phyloP scores from a whole-genome alignment of 2,329 filamentous ascomycete species.

The Paecilomyces sp. region DNA sequence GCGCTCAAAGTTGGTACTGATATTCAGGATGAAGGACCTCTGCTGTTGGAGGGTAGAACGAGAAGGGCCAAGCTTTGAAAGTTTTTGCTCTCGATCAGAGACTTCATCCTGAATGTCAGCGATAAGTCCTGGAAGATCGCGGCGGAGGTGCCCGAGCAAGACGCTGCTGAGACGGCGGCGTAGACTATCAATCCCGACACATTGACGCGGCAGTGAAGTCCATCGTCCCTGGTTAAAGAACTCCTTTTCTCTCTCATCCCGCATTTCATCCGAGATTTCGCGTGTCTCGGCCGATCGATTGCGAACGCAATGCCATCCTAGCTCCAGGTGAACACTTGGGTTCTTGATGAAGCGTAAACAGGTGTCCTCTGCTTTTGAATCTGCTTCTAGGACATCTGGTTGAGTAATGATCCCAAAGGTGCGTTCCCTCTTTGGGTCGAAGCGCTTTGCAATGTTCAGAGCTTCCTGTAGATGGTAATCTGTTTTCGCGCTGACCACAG shows the following conservation, averaged over 20 bases:
- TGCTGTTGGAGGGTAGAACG: neutral
- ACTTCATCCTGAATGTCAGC: neutral
- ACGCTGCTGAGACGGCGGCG: constrained; percentile 31
- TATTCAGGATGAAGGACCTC: constrained; percentile 12
- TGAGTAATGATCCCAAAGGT: neutral
- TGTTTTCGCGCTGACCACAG: constrained; percentile 44
- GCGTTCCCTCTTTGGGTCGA: neutral
- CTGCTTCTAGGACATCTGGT: neutral
- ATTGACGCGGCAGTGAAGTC: constrained; percentile 3
- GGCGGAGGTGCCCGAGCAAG: constrained; percentile 19
- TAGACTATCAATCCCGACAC: constrained; percentile 27
- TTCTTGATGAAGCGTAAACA: neutral
- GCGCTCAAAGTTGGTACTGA: constrained; percentile 31
- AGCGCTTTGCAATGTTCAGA: constrained; percentile 36
- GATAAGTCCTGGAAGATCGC: neutral
- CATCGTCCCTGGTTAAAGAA: neutral
- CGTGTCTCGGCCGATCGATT: neutral
- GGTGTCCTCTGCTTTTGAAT: neutral
- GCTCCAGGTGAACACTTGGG: neutral
- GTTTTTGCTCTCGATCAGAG: neutral
- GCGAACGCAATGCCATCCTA: neutral
- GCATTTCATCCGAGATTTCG: neutral
- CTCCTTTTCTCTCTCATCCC: neutral
- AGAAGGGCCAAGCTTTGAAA: neutral
- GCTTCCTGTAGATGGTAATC: constrained; percentile 54